A percentile compares a stretch with the other conserved stretches of the same genome.
These are phyloP conservation scores for Hawksworthiomyces lignivorus DNA, from an alignment of 2,329 filamentous ascomycete genomes.

Conservation along the genomic window DNA sequence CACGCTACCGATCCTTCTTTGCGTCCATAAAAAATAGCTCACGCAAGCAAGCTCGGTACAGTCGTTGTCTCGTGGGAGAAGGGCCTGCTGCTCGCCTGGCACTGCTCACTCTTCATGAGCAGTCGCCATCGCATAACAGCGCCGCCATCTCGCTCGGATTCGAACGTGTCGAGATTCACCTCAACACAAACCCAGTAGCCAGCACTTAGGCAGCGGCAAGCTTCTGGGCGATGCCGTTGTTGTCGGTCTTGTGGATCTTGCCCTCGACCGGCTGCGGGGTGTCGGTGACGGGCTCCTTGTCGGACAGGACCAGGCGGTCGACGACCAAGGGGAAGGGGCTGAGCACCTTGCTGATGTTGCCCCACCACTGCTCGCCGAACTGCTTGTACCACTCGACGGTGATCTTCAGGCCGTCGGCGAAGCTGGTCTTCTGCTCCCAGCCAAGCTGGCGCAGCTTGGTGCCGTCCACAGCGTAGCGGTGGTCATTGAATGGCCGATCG, in stretches of 20 bases:
- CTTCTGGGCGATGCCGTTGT: not conserved
- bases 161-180: too few species aligned
- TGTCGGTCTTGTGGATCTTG: constrained; percentile 5
- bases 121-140: too few species aligned
- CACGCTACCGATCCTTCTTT: too few species aligned
- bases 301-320: constrained; percentile 45
- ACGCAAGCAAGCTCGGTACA: too few species aligned
- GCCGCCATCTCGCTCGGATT: too few species aligned
- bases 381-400: constrained; percentile 64
- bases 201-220: constrained; percentile 1
- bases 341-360: constrained; percentile 60
- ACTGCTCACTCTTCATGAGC: too few species aligned
- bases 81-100: too few species aligned
- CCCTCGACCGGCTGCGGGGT: constrained; percentile 18
- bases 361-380: constrained; percentile 65
- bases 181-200: too few species aligned
- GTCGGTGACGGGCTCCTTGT: constrained; percentile 33
- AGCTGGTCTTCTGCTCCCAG: constrained; percentile 60
- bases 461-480: constrained; percentile 64
- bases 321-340: constrained; percentile 59
- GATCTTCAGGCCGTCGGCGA: constrained; percentile 53
- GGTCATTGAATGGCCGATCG: constrained; percentile 73
- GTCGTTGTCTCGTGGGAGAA: too few species aligned
- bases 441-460: constrained; percentile 59
- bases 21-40: too few species aligned